Evolutionary conservation across 495 filamentous ascomycete species (phyloP).

Genomic region (Talaromyces ruber): DNA sequence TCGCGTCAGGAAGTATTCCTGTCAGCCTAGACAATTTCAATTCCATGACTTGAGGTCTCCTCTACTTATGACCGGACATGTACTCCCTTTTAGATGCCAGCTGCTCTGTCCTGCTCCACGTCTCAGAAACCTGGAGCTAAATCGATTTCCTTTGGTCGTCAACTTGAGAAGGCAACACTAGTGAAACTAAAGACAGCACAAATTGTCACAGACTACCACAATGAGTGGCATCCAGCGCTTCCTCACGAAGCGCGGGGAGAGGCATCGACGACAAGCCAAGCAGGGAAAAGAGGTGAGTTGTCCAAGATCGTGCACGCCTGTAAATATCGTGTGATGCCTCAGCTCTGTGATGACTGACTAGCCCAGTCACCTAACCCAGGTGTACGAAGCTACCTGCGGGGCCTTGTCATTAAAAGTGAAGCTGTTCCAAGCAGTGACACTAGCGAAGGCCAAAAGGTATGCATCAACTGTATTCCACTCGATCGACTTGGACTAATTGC

Average conservation of each 20-base stretch:
- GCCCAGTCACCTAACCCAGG: background rate
- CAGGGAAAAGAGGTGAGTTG: slow-evolving; percentile 41
- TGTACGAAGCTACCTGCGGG: slow-evolving; percentile 14
- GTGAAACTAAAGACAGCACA: background rate
- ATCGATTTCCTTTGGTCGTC: background rate
- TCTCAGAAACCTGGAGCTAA: background rate
- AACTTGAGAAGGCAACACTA: background rate
- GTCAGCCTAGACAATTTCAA: background rate
- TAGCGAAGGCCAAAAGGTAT: slow-evolving; percentile 34
- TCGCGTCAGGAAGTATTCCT: background rate
- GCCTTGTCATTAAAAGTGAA: slow-evolving; percentile 24
- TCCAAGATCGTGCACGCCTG: background rate
- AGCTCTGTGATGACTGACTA: background rate
- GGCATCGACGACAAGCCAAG: slow-evolving; percentile 41
- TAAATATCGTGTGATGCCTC: background rate
- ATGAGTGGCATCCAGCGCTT: slow-evolving; percentile 61
- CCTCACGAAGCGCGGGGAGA: slow-evolving; percentile 70
- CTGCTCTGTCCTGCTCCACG: background rate
- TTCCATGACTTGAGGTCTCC: background rate
- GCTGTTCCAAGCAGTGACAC: slow-evolving; percentile 11
- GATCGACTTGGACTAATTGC: background rate
- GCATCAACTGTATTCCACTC: background rate
- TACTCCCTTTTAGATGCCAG: background rate
- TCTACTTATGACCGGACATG: background rate
- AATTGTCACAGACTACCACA: background rate